Conservation (phyloP, 768 basidiomycete genomes). For the Pulveroboletus sp. region DNA sequence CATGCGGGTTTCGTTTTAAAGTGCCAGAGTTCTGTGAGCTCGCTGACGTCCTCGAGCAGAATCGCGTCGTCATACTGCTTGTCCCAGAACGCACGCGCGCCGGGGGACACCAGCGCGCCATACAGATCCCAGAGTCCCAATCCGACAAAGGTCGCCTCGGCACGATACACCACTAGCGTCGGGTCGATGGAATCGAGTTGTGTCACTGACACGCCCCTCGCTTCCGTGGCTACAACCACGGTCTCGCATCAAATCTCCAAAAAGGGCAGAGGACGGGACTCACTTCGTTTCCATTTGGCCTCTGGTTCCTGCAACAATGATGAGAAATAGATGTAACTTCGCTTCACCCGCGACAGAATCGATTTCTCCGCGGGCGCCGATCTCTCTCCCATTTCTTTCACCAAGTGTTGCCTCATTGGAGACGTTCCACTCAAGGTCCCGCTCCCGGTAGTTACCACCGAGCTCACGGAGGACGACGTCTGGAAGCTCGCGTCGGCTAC, state of each 20-base stretch:
- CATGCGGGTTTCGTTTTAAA: constrained; percentile 87
- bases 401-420: constrained; percentile 31
- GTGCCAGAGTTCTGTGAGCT: constrained; percentile 91
- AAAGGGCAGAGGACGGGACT: constrained; percentile 26
- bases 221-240: constrained; percentile 61
- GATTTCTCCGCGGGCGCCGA: constrained; percentile 68
- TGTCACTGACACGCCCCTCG: constrained; percentile 87
- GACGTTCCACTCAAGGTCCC: constrained; percentile 35
- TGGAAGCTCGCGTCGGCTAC: constrained; percentile 63
- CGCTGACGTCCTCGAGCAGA: constrained; percentile 85
- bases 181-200: constrained; percentile 97
- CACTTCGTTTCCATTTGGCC: constrained; percentile 92
- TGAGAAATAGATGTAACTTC: constrained; percentile 98
- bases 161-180: constrained; percentile 91
- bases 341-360: constrained; percentile 78
- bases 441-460: constrained; percentile 44
- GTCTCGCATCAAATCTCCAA: constrained; percentile 2
- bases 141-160: constrained; percentile 96
- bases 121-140: constrained; percentile 95
- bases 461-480: constrained; percentile 58
- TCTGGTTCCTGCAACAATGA: constrained; percentile 96
- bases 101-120: constrained; percentile 81
- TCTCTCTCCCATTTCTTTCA: constrained; percentile 42
- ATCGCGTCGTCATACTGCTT: constrained; percentile 83
- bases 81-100: constrained; percentile 82